These are phyloP conservation scores for Penicillium sp. DNA, from an alignment of 2,329 filamentous ascomycete species.

Conservation along the genomic window DNA sequence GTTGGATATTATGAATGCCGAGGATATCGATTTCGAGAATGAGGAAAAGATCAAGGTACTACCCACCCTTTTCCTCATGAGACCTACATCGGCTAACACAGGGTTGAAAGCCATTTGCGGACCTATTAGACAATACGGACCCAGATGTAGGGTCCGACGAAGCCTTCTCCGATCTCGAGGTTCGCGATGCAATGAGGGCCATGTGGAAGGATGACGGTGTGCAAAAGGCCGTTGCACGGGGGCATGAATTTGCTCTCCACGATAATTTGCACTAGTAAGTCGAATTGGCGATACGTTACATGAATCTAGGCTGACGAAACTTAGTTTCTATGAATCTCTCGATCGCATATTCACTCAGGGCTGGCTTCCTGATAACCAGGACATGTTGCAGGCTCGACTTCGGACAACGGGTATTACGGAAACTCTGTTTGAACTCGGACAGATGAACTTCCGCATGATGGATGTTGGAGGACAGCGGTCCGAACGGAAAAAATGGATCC, in stretches of 20 bases:
- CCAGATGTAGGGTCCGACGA: slow-evolving; percentile 78
- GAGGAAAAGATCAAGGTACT: slow-evolving; percentile 73
- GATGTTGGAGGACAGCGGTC: slow-evolving; percentile 90
- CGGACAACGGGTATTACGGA: slow-evolving; percentile 95
- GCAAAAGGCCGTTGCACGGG: slow-evolving; percentile 82
- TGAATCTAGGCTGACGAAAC: slow-evolving; percentile 14
- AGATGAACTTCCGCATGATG: slow-evolving; percentile 95
- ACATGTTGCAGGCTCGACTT: slow-evolving; percentile 85
- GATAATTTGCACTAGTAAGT: slow-evolving; percentile 91
- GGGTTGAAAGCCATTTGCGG: slow-evolving; percentile 66
- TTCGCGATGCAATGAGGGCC: slow-evolving; percentile 72
- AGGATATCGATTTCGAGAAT: slow-evolving; percentile 74
- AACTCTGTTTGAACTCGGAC: slow-evolving; percentile 86
- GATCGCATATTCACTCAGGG: slow-evolving; percentile 72
- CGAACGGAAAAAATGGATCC: slow-evolving; percentile 96
- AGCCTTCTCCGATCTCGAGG: slow-evolving; percentile 63
- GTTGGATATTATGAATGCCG: slow-evolving; percentile 84
- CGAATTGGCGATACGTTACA: background rate
- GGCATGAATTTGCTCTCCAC: slow-evolving; percentile 94
- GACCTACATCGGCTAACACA: slow-evolving; percentile 12
- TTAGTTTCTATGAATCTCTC: slow-evolving; percentile 78
- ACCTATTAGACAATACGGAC: slow-evolving; percentile 72
- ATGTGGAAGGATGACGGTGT: slow-evolving; percentile 85
- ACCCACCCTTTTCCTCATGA: slow-evolving; percentile 9
- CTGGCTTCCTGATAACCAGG: slow-evolving; percentile 90